phyloP scores from a whole-genome alignment of 2,329 filamentous ascomycete genomes.

The Pseudogymnoascus sp. region DNA sequence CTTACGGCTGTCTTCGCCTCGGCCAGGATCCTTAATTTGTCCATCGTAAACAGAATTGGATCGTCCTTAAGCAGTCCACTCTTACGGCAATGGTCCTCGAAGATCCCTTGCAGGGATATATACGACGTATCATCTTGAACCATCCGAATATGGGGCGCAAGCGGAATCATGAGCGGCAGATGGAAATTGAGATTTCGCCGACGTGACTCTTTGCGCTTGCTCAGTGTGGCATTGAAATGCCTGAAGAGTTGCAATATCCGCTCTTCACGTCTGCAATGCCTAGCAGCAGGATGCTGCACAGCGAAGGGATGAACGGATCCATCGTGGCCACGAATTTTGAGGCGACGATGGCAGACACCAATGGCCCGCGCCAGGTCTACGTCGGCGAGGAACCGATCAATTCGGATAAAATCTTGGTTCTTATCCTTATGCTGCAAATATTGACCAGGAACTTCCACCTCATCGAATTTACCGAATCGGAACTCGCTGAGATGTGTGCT shows the following conservation, averaged over 20 bases:
- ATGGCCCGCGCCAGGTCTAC: conserved; percentile 89
- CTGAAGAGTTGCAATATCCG: conserved; percentile 93
- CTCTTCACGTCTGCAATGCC: conserved; percentile 90
- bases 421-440: conserved; percentile 97
- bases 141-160: conserved; percentile 89
- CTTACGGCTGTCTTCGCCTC: conserved; percentile 31
- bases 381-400: conserved; percentile 91
- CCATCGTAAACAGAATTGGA: conserved; percentile 89
- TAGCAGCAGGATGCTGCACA: conserved; percentile 88
- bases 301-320: conserved; percentile 95
- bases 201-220: conserved; percentile 90
- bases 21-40: conserved; percentile 74
- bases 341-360: conserved; percentile 81
- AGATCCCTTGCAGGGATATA: conserved; percentile 88
- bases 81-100: conserved; percentile 90
- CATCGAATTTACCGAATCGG: conserved; percentile 95
- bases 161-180: conserved; percentile 87
- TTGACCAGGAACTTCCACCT: conserved; percentile 95
- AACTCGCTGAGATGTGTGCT: conserved; percentile 94
- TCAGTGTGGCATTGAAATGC: conserved; percentile 88
- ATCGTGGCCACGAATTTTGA: conserved; percentile 96
- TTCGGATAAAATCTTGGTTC: conserved; percentile 96
- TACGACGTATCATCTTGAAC: conserved; percentile 94
- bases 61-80: conserved; percentile 89
- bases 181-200: conserved; percentile 94